Base-by-base conservation (phyloP, 2,329 filamentous ascomycete genomes). In the Cladosporium phlei region DNA sequence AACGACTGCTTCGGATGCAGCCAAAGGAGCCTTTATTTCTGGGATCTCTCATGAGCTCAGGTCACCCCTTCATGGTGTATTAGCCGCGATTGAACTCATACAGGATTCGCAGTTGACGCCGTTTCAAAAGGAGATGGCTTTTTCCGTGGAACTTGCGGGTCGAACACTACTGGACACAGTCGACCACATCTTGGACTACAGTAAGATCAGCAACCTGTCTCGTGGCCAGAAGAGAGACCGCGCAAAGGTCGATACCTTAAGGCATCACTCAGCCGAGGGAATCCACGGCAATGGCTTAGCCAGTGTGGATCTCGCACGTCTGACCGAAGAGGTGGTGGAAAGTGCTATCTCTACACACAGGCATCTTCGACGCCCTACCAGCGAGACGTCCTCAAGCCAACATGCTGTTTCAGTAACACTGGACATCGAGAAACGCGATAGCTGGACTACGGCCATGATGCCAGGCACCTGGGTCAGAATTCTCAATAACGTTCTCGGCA, bases 11-110 rank as follows among this genome's bases (percentile, higher is more conserved):
- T 59, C 66, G 2, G 70, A 74, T 25, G 67, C 69, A 48, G 68
- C 71, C 10, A 78, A 78, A 47, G 67, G 68, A 0, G 71, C 73
- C 2, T 74, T 78, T 27, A 69, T 78, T 7, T 69, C 70, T 1
- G 73, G 69, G 0, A 69, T 78, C 12, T 71, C 66, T 20, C 75
- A 78, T 53, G 75, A 78, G 51, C 60, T 78, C 9, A 35, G 45
- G 24, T 71, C 60, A 27, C 75, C 67, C n/a, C 58, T 70, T 28
- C 75, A 71, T 47, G 73, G 70, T 25, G 68, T 71, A 28, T 60
- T 73, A 11, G 51, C 48, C 14, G 74, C 70, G n/a, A 64, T 70
- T 1, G 75, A 78, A 50, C 67, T 77, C 7, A 54, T 78, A 3
- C 65, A 68, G 4, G 71, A 72, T 3, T 76, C 69, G 1, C 55